Evolutionary conservation across 257 asterid genomes (phyloP).

Genomic region (Solanum arcanum): DNA sequence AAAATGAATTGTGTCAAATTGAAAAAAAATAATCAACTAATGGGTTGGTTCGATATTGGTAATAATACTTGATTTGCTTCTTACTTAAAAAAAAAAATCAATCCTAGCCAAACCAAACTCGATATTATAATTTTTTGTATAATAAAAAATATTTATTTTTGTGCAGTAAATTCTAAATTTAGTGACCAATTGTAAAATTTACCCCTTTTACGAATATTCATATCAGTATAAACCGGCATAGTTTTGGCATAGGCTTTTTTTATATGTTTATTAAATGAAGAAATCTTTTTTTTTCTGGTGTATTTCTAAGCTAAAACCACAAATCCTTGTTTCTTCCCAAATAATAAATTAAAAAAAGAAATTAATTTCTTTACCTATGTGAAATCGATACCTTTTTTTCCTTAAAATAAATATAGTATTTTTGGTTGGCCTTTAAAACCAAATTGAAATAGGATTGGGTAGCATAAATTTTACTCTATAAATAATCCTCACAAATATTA

Average conservation of each 20-base stretch:
- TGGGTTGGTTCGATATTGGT: too few relatives aligned
- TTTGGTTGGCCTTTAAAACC: neutral
- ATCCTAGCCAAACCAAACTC: too few relatives aligned
- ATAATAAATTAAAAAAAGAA: neutral
- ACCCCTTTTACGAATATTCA: neutral
- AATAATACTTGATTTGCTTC: too few relatives aligned
- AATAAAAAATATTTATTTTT: too few relatives aligned
- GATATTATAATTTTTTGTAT: too few relatives aligned
- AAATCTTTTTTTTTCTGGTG: neutral
- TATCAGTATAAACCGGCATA: neutral
- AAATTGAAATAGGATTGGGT: neutral
- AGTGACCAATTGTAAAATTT: too few relatives aligned
- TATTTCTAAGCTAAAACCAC: neutral
- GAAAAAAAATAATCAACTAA: too few relatives aligned
- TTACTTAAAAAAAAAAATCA: too few relatives aligned
- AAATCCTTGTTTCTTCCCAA: neutral
- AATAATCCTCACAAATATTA: neutral
- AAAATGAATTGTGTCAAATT: too few relatives aligned
- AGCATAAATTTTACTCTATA: neutral
- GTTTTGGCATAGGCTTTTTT: neutral
- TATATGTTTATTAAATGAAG: too few relatives aligned
- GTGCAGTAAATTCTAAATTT: too few relatives aligned
- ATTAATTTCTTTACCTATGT: neutral
- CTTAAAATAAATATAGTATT: neutral
- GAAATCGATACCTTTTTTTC: neutral